Percentiles rank a stretch among this genome's conserved stretches.
Evolutionary conservation across 129 eudicot genomes (phyloP).

Genomic region (Flaveria linearis): DNA sequence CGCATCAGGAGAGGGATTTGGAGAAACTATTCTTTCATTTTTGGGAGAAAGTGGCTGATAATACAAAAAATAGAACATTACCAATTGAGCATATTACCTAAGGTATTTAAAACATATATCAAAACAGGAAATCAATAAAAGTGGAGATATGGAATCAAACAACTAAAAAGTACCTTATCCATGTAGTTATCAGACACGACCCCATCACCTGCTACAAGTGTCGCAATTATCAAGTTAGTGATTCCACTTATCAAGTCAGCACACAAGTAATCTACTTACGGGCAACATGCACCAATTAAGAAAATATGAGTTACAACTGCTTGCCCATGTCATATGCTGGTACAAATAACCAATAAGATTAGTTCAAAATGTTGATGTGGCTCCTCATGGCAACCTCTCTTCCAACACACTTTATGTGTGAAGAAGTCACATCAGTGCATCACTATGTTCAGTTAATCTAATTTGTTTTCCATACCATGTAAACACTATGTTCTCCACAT

Average conservation of each 20-base stretch:
- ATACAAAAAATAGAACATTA: conserved; percentile 21
- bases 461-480: neutral
- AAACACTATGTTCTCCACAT: no score
- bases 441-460: conserved; percentile 1
- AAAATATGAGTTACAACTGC: neutral
- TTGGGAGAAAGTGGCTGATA: conserved; percentile 77
- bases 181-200: conserved; percentile 55
- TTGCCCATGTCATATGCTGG: conserved; percentile 23
- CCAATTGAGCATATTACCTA: conserved; percentile 27
- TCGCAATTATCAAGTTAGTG: neutral
- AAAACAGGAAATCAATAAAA: conserved; percentile 3
- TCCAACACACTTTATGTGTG: no score
- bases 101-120: conserved; percentile 27
- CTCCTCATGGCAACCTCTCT: conserved; percentile 7
- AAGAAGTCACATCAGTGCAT: neutral
- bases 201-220: conserved; percentile 54
- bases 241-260: neutral
- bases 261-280: neutral
- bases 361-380: neutral
- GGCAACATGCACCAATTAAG: neutral
- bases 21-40: conserved; percentile 71
- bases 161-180: conserved; percentile 56
- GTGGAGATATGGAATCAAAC: neutral
- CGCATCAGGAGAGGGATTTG: conserved; percentile 67
- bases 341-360: neutral